phyloP scores from a whole-genome alignment of 2,329 filamentous ascomycete genomes.

The Geosmithia putterillii region DNA sequence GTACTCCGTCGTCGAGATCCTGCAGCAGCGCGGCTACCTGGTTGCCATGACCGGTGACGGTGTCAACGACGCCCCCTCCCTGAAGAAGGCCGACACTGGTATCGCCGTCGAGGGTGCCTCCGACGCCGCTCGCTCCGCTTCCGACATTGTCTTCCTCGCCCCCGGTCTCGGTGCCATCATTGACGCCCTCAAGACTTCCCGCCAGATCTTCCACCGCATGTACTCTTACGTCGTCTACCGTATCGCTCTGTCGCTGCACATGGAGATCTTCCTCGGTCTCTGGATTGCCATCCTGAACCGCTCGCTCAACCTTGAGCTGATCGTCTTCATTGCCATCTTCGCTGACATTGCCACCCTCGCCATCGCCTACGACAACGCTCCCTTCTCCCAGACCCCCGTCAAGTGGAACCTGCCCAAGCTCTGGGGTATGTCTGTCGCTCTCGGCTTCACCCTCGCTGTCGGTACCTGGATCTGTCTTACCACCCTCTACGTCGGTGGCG shows the following conservation, averaged over 20 bases:
- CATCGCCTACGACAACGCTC: slow-evolving; percentile 88
- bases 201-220: slow-evolving; percentile 95
- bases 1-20: slow-evolving; percentile 86
- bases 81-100: slow-evolving; percentile 94
- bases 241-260: slow-evolving; percentile 81
- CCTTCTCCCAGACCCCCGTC: slow-evolving; percentile 73
- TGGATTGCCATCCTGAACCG: slow-evolving; percentile 85
- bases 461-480: slow-evolving; percentile 85
- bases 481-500: slow-evolving; percentile 60
- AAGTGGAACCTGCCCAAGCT: slow-evolving; percentile 94
- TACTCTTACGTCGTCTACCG: slow-evolving; percentile 93
- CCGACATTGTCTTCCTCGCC: slow-evolving; percentile 88
- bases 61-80: slow-evolving; percentile 85
- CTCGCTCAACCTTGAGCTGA: slow-evolving; percentile 72
- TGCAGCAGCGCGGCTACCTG: slow-evolving; percentile 85
- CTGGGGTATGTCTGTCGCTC: slow-evolving; percentile 82
- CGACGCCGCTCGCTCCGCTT: slow-evolving; percentile 79
- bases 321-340: slow-evolving; percentile 92
- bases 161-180: slow-evolving; percentile 88
- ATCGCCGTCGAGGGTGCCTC: slow-evolving; percentile 90
- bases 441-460: slow-evolving; percentile 68
- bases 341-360: slow-evolving; percentile 85
- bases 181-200: slow-evolving; percentile 82
- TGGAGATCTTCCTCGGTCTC: slow-evolving; percentile 83
- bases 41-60: slow-evolving; percentile 95